Evolutionary conservation across 2,329 filamentous ascomycete genomes (phyloP).

Genomic region (Arthrocladium fulminans): DNA sequence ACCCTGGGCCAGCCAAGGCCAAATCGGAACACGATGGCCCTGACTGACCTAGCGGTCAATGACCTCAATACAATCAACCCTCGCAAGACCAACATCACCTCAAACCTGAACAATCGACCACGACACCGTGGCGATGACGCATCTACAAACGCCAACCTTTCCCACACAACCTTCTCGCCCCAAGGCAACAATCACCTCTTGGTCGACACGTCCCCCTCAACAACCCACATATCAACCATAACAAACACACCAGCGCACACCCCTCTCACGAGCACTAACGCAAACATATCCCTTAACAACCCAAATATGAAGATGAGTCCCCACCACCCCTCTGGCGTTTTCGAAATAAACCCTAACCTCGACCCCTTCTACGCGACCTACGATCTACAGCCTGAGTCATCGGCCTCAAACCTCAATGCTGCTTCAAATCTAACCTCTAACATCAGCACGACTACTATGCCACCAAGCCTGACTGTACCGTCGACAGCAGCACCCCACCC

Average conservation of each 20-base stretch:
- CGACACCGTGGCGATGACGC: not conserved
- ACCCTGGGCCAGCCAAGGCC: slow-evolving; percentile 1
- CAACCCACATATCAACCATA: slow-evolving; percentile 1
- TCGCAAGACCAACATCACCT: not conserved
- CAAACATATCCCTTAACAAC: not conserved
- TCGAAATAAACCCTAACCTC: slow-evolving; percentile 8
- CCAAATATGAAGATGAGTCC: not conserved
- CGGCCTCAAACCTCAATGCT: not conserved
- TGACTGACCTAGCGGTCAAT: slow-evolving; percentile 1
- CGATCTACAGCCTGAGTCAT: not conserved
- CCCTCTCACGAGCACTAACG: not conserved
- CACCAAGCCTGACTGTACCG: not conserved
- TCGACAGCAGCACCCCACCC: not conserved
- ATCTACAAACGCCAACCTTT: not conserved
- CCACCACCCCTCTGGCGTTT: not conserved
- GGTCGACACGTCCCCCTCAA: not conserved
- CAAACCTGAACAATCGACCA: not conserved
- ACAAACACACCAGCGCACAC: slow-evolving; percentile 8
- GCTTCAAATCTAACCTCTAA: not conserved
- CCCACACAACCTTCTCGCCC: not conserved
- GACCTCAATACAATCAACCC: not conserved
- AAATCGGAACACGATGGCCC: not conserved
- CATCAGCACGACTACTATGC: too few species aligned
- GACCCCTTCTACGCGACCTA: slow-evolving; percentile 6
- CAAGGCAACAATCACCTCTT: not conserved